Conservation (phyloP, 495 filamentous ascomycete species). For the Copromyces sp. region DNA sequence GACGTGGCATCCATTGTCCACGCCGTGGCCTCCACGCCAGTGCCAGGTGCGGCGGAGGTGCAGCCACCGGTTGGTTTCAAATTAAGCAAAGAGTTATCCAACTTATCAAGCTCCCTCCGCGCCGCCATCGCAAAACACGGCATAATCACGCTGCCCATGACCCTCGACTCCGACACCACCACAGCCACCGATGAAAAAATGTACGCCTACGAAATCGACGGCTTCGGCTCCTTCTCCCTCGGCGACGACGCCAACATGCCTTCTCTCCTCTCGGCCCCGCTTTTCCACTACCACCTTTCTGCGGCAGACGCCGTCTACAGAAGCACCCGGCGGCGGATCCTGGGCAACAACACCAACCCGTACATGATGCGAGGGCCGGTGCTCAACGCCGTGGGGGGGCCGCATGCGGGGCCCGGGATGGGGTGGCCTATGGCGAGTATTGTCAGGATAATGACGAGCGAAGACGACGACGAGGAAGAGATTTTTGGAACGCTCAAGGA, state of each 20-base stretch:
- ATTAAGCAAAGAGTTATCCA: constrained; percentile 39
- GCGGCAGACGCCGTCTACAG: constrained; percentile 36
- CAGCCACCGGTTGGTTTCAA: constrained; percentile 2
- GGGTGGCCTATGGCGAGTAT: constrained; percentile 53
- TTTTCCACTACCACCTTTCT: constrained; percentile 39
- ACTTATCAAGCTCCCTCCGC: constrained; percentile 35
- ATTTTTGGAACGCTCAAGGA: constrained; percentile 35
- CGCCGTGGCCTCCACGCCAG: too few relatives aligned
- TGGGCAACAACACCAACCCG: constrained; percentile 38
- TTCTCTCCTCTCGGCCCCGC: constrained; percentile 42
- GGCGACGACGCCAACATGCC: constrained; percentile 60
- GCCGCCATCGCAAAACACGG: constrained; percentile 41
- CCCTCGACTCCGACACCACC: constrained; percentile 7
- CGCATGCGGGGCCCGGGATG: constrained; percentile 45
- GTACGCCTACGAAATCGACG: constrained; percentile 54
- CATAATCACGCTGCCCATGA: constrained; percentile 21
- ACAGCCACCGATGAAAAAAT: constrained; percentile 21
- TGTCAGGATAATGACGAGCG: constrained; percentile 31
- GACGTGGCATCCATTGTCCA: constrained; percentile 39
- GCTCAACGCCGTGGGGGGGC: constrained; percentile 44
- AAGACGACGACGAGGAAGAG: constrained; percentile 38
- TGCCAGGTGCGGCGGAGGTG: background rate
- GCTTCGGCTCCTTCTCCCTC: constrained; percentile 40
- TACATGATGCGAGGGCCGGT: constrained; percentile 47
- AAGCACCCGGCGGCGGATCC: constrained; percentile 39